A percentile compares a stretch with the other conserved stretches of the same genome.
Conservation (phyloP, 176 grass and related monocot genomes). For the Lolium perenne region DNA sequence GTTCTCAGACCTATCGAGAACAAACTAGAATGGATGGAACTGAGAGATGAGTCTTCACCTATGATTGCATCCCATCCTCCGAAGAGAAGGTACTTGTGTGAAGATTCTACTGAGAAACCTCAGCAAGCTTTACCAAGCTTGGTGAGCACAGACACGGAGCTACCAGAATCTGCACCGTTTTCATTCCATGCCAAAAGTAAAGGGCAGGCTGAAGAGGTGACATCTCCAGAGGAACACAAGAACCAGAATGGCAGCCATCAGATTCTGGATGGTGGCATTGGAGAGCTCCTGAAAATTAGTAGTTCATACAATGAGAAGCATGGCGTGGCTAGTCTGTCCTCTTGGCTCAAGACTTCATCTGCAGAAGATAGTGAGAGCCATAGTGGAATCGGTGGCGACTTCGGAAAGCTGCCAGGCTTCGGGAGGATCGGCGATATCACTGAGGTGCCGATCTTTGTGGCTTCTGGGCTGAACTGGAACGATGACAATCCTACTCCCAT, state of each 20-base stretch:
- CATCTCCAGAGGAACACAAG: constrained; percentile 32
- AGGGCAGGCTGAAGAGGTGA: constrained; percentile 3
- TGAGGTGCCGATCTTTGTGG: constrained; percentile 54
- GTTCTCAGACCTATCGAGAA: constrained; percentile 64
- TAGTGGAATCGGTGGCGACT: neutral
- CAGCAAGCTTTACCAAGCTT: neutral
- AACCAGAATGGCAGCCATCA: neutral
- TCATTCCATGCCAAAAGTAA: constrained; percentile 13
- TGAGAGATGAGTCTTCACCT: constrained; percentile 27
- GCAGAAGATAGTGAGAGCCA: constrained; percentile 27
- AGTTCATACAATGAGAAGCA: constrained; percentile 44
- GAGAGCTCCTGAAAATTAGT: constrained; percentile 1
- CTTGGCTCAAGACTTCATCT: constrained; percentile 58
- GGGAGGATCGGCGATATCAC: neutral
- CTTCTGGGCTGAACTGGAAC: constrained; percentile 54
- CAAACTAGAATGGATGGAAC: constrained; percentile 41
- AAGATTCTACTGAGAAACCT: constrained; percentile 39
- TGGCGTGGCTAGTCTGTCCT: constrained; percentile 54
- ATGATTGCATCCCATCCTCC: constrained; percentile 25
- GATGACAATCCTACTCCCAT: constrained; percentile 40
- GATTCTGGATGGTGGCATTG: constrained; percentile 12
- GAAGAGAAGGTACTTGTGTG: constrained; percentile 28
- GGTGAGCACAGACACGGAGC: neutral
- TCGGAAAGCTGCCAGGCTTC: neutral
- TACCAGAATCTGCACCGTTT: constrained; percentile 25